Conservation (phyloP, 2,329 filamentous ascomycete species). For the Stagonosporopsis vannaccii region DNA sequence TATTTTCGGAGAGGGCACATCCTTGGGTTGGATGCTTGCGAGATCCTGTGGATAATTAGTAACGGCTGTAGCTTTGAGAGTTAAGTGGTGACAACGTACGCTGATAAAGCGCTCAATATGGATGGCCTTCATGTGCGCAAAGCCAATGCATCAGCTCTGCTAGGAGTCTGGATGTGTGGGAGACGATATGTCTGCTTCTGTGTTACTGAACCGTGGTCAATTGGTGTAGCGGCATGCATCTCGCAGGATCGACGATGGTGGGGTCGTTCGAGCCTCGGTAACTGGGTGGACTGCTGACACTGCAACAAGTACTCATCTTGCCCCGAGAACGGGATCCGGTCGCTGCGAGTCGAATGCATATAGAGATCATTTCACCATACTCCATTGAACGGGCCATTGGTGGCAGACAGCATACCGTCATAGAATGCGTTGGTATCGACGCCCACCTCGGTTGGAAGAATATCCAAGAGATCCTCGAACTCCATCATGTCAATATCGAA, state of each 20-base stretch:
- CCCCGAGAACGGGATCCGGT: background rate
- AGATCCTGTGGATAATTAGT: slow-evolving; percentile 30
- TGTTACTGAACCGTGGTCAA: background rate
- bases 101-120: slow-evolving; percentile 23
- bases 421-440: slow-evolving; percentile 35
- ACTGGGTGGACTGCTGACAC: slow-evolving; percentile 4
- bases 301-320: background rate
- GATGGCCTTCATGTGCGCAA: slow-evolving; percentile 31
- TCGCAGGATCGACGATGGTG: slow-evolving; percentile 12
- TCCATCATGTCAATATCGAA: slow-evolving; percentile 38
- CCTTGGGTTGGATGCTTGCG: slow-evolving; percentile 31
- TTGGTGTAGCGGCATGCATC: background rate
- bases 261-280: slow-evolving; percentile 15
- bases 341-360: background rate
- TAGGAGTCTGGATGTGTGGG: background rate
- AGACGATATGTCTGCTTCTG: background rate
- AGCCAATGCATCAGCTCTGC: background rate
- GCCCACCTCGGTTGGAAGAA: slow-evolving; percentile 28
- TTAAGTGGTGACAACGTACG: slow-evolving; percentile 1
- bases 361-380: background rate
- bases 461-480: slow-evolving; percentile 38
- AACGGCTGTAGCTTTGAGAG: background rate
- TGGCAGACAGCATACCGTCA: slow-evolving; percentile 31
- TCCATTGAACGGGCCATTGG: slow-evolving; percentile 9
- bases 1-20: slow-evolving; percentile 42